Conservation (phyloP, 2,329 filamentous ascomycete genomes). For the Cercospora zeae-maydis region DNA sequence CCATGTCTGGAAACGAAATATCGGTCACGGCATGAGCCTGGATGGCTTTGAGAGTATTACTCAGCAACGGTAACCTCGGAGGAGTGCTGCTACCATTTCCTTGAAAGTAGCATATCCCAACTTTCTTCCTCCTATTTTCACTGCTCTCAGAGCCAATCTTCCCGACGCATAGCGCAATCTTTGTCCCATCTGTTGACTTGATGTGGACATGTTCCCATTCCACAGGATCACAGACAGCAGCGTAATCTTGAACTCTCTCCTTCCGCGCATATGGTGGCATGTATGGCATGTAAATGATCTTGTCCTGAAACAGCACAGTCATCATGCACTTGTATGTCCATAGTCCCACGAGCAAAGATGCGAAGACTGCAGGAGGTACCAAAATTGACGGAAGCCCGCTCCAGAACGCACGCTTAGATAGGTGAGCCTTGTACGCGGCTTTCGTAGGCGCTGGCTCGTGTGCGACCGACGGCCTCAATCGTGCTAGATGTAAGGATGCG, state of each 20-base stretch:
- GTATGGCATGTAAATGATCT: slow-evolving; percentile 77
- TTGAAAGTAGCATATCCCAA: slow-evolving; percentile 50
- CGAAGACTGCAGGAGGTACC: slow-evolving; percentile 65
- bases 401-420: not conserved
- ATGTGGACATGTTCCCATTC: slow-evolving; percentile 64
- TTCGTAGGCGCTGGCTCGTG: not conserved
- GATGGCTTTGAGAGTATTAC: slow-evolving; percentile 45
- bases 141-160: slow-evolving; percentile 6
- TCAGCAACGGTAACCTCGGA: slow-evolving; percentile 47
- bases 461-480: not conserved
- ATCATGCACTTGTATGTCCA: slow-evolving; percentile 66
- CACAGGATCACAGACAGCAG: slow-evolving; percentile 57
- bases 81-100: slow-evolving; percentile 48
- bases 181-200: slow-evolving; percentile 61
- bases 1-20: slow-evolving; percentile 7
- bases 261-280: slow-evolving; percentile 65
- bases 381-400: slow-evolving; percentile 45
- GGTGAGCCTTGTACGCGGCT: not conserved
- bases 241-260: slow-evolving; percentile 65
- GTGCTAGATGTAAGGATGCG: not conserved
- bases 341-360: slow-evolving; percentile 61
- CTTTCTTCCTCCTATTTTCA: slow-evolving; percentile 23
- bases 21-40: slow-evolving; percentile 20
- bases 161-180: slow-evolving; percentile 59
- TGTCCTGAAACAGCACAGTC: slow-evolving; percentile 74